Evolutionary conservation across 1,284 basidiomycete species (phyloP).

Genomic region (Fomitopsis betulina): DNA sequence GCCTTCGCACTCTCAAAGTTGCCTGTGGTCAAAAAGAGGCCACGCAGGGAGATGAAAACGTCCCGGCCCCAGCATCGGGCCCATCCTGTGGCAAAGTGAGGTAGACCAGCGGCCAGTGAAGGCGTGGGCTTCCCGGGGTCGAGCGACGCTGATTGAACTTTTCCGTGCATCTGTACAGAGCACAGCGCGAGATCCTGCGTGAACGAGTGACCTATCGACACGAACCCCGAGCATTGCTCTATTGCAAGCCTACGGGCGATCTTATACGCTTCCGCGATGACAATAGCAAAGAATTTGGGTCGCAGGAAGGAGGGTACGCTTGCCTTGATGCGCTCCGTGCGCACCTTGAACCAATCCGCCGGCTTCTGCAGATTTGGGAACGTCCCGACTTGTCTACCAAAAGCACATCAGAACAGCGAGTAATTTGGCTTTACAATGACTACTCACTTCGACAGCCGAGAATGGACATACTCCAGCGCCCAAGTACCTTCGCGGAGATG

Average conservation of each 20-base stretch:
- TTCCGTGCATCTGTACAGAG: conserved; percentile 89
- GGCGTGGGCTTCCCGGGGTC: conserved; percentile 67
- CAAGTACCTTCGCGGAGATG: conserved; percentile 85
- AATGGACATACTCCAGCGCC: conserved; percentile 83
- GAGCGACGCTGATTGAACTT: conserved; percentile 85
- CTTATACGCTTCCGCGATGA: conserved; percentile 89
- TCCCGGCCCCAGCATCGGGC: conserved; percentile 97
- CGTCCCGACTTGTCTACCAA: conserved; percentile 55
- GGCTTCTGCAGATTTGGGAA: conserved; percentile 70
- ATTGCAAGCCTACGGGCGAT: conserved; percentile 76
- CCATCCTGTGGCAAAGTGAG: conserved; percentile 90
- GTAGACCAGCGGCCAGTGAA: conserved; percentile 89
- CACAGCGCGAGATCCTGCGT: conserved; percentile 86
- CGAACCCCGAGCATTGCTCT: conserved; percentile 84
- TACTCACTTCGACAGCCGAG: conserved; percentile 69
- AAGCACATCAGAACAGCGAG: conserved; percentile 3
- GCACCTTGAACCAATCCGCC: conserved; percentile 78
- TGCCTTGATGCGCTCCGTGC: conserved; percentile 75
- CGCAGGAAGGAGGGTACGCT: conserved; percentile 81
- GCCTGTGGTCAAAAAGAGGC: conserved; percentile 89
- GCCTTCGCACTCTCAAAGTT: conserved; percentile 81
- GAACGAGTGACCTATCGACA: conserved; percentile 81
- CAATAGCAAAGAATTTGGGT: conserved; percentile 90
- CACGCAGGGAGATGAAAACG: conserved; percentile 90
- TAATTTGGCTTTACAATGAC: background rate